phyloP scores from a whole-genome alignment of 73 alveolate genomes.

The Durusdinium trenchii region DNA sequence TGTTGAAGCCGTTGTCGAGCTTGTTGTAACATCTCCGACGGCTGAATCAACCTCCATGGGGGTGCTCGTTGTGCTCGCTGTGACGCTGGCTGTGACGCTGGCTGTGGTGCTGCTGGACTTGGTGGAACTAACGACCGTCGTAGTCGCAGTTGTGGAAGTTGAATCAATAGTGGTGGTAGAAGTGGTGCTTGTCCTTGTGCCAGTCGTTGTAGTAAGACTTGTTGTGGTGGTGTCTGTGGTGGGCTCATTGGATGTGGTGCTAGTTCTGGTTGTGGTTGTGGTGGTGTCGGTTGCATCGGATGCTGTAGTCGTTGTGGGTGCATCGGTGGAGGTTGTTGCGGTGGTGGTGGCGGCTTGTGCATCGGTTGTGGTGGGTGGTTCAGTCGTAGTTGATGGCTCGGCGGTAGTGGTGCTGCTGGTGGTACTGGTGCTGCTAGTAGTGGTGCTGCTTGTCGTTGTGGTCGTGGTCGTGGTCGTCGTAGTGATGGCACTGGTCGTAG shows the following conservation, averaged over 20 bases:
- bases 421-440: neutral
- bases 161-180: neutral
- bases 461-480: neutral
- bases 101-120: neutral
- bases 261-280: neutral
- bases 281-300: neutral
- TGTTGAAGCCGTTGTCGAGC: neutral
- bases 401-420: neutral
- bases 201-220: neutral
- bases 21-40: neutral
- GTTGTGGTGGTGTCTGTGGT: constrained; percentile 24
- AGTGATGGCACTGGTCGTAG: neutral
- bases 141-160: neutral
- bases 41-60: too few species aligned
- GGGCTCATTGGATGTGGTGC: neutral
- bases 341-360: neutral
- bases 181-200: constrained; percentile 13
- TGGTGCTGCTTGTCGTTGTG: neutral
- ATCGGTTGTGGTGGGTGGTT: neutral
- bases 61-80: too few species aligned
- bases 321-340: neutral
- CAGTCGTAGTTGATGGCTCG: neutral
- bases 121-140: neutral
- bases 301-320: neutral
- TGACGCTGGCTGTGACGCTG: too few species aligned